Evolutionary conservation across 140 eudicot genomes (phyloP).

Genomic region (Stevia rebaudiana): DNA sequence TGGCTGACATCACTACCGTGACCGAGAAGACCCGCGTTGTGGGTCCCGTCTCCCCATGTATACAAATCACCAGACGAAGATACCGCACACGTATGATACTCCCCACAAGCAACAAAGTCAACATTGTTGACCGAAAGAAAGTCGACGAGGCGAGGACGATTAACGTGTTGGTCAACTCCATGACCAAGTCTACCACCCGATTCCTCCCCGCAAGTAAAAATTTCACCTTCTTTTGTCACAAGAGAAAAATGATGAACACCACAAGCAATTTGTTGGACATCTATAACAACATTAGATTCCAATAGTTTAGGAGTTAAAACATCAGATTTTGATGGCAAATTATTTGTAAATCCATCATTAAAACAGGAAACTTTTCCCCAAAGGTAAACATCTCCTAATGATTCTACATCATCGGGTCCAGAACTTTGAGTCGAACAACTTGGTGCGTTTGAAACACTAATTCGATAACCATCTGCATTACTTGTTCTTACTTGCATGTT

Average conservation of each 20-base stretch:
- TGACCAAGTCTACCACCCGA: slow-evolving; percentile 93
- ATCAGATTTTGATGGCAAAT: slow-evolving; percentile 39
- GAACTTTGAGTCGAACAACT: slow-evolving; percentile 77
- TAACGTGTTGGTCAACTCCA: slow-evolving; percentile 57
- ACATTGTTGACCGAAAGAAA: slow-evolving; percentile 55
- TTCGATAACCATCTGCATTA: slow-evolving; percentile 63
- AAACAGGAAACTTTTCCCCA: slow-evolving; percentile 76
- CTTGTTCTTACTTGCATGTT: slow-evolving; percentile 78
- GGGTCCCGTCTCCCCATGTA: slow-evolving; percentile 88
- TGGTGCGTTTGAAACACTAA: slow-evolving; percentile 87
- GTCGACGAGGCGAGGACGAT: slow-evolving; percentile 66
- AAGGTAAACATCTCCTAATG: slow-evolving; percentile 83
- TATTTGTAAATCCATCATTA: slow-evolving; percentile 32
- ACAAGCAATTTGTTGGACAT: slow-evolving; percentile 77
- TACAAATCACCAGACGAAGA: slow-evolving; percentile 74
- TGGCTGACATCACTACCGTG: slow-evolving; percentile 89
- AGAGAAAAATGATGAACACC: slow-evolving; percentile 82
- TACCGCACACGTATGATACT: slow-evolving; percentile 80
- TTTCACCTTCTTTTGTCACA: slow-evolving; percentile 90
- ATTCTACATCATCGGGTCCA: slow-evolving; percentile 85
- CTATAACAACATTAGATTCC: slow-evolving; percentile 78
- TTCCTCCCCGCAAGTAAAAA: slow-evolving; percentile 95
- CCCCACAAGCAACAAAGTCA: slow-evolving; percentile 81
- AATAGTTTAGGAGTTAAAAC: slow-evolving; percentile 54
- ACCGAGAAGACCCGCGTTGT: slow-evolving; percentile 81